These are phyloP conservation scores for Talaromyces sp. DNA, from an alignment of 2,329 filamentous ascomycete species.

Conservation along the genomic window DNA sequence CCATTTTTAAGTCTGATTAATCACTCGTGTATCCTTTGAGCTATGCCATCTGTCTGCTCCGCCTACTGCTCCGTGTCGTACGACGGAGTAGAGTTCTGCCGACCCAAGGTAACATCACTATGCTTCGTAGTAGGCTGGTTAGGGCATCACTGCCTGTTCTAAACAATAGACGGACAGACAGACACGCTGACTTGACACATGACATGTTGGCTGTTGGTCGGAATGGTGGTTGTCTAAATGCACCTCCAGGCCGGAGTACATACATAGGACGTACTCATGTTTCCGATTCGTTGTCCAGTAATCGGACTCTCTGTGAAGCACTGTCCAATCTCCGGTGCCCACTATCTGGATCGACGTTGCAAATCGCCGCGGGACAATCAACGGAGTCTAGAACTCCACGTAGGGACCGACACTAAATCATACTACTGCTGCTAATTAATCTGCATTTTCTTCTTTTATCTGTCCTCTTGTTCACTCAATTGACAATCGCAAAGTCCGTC, in stretches of 20 bases:
- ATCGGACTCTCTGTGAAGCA: not conserved
- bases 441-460: not conserved
- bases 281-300: not conserved
- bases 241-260: not conserved
- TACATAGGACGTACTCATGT: not conserved
- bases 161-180: not conserved
- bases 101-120: not conserved
- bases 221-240: not conserved
- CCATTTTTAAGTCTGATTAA: not conserved
- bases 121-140: not conserved
- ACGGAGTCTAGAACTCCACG: not conserved
- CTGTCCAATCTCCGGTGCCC: not conserved
- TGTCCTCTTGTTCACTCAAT: not conserved
- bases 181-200: not conserved
- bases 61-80: not conserved
- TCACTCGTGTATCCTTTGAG: not conserved
- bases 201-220: not conserved
- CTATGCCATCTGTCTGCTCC: not conserved
- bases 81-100: not conserved
- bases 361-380: not conserved
- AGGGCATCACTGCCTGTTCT: not conserved
- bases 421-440: not conserved
- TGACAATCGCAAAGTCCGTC: not conserved
- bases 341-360: conserved; percentile 2
- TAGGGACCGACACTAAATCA: not conserved